Conservation (phyloP, 768 basidiomycete species). For the Serendipita vermifera region DNA sequence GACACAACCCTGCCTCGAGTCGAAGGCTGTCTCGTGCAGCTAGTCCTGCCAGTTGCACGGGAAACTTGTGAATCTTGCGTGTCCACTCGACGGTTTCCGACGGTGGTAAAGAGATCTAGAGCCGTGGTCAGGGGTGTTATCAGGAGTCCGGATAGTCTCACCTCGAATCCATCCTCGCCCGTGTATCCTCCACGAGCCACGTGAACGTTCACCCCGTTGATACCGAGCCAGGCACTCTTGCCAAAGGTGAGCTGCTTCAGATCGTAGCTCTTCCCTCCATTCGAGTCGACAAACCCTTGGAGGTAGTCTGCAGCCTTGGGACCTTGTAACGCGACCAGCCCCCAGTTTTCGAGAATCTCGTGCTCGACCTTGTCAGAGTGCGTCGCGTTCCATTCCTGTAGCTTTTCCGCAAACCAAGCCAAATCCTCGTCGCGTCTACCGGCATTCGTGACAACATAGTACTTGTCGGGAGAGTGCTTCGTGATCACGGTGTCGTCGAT, state of each 20-base stretch:
- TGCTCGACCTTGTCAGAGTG: conserved; percentile 47
- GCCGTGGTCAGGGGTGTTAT: no score
- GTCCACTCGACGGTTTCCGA: conserved; percentile 46
- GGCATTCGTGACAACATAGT: conserved; percentile 95
- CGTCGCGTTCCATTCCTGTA: conserved; percentile 61
- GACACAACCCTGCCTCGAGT: conserved; percentile 91
- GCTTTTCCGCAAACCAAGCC: conserved; percentile 53
- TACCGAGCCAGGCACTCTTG: conserved; percentile 62
- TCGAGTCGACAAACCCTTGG: conserved; percentile 49
- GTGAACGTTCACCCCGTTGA: conserved; percentile 70
- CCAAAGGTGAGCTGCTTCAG: conserved; percentile 70
- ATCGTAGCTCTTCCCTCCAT: conserved; percentile 32
- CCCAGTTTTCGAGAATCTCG: conserved; percentile 73
- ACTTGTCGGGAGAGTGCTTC: conserved; percentile 64
- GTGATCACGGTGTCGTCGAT: conserved; percentile 93
- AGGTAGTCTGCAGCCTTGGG: conserved; percentile 72
- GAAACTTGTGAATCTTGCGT: conserved; percentile 30
- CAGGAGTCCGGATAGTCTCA: conserved; percentile 26
- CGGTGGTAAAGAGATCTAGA: conserved; percentile 82
- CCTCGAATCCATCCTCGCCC: conserved; percentile 98
- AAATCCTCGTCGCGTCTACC: conserved; percentile 73
- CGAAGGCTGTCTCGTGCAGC: conserved; percentile 90
- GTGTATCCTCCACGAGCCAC: conserved; percentile 94
- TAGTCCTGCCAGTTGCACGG: conserved; percentile 76
- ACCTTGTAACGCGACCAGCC: conserved; percentile 84